Percentiles rank a stretch among this genome's conserved stretches.
Conservation (phyloP, 352 stramenopile species). For the Globisporangium echinulatum region DNA sequence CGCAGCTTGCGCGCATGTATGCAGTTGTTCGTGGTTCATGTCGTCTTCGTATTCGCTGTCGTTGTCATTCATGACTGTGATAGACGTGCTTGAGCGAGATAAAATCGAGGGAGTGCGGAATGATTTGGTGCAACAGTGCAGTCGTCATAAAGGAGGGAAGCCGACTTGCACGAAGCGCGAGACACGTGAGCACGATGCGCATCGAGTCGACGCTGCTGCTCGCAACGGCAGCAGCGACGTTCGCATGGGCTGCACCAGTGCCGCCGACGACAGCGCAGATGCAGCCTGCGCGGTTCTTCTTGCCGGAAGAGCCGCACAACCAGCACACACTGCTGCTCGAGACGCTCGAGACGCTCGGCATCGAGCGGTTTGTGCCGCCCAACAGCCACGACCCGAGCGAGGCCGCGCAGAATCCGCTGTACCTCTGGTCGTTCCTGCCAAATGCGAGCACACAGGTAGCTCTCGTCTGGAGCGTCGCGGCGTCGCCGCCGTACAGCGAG, state of each 20-base stretch:
- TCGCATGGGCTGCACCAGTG: neutral
- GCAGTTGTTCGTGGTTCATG: neutral
- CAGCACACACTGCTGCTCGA: slow-evolving; percentile 38
- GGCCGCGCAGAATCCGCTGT: slow-evolving; percentile 11
- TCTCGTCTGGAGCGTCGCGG: slow-evolving; percentile 52
- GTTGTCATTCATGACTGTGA: neutral
- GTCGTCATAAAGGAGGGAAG: neutral
- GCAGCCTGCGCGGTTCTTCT: slow-evolving; percentile 31
- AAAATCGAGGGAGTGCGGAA: neutral
- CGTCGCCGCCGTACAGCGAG: slow-evolving; percentile 22
- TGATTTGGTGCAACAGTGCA: neutral
- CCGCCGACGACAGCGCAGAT: neutral
- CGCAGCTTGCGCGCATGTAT: too few relatives aligned
- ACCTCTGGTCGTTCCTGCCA: slow-evolving; percentile 35
- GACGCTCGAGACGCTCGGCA: slow-evolving; percentile 43
- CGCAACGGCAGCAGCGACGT: neutral
- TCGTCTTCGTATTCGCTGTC: too few relatives aligned
- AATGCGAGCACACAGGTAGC: slow-evolving; percentile 45
- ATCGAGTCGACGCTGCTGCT: slow-evolving; percentile 2
- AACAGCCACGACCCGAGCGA: slow-evolving; percentile 12
- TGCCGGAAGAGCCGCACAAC: slow-evolving; percentile 32
- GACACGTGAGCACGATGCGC: neutral
- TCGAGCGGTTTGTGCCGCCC: slow-evolving; percentile 37
- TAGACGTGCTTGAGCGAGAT: neutral
- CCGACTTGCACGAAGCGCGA: neutral